Evolutionary conservation across 169 alveolate species (phyloP), one percentile per base, ranked within the genome.

Genomic region (Plasmodium vivax): DNA sequence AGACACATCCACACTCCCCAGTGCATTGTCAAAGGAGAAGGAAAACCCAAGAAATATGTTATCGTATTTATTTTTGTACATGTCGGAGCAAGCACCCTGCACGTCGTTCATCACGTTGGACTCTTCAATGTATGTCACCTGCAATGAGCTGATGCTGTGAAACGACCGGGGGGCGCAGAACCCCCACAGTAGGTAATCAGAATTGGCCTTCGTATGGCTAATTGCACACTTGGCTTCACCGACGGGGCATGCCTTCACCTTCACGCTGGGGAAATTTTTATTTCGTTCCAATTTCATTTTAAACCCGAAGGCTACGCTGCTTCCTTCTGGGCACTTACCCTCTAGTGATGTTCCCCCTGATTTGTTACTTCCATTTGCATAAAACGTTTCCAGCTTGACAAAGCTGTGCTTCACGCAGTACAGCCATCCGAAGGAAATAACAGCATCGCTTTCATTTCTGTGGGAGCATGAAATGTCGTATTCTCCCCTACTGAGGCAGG

Each of bases 151-250:
- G 16, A 56, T 75, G n/a, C 87, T 75, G 27, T 41, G 93, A 87
- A 75, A 87, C 4, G 85, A 87, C 32, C 10, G 43, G 9, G 93
- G 93, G 10, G 81, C 81, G 68, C 93, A 87, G 41, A 87, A 87
- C 23, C 93, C 93, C 93, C 93, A 87, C 32, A 87, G 43, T 74
- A 87, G 68, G 68, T 87, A 87, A 27, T 87, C 93, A 0, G 93
- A 75, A 87, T 87, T 51, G 30, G 62, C 58, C 71, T 87, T 77
- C 30, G 27, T 38, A 34, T 87, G 19, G 12, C 47, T 36, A 51
- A 87, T 77, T 51, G 16, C 62, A 87, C 93, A 87, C 7, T 87
- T 75, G 62, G 32, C n/a, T 54, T 87, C 71, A n/a, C 93, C 93
- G 16, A 77, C 54, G 43, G 79, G 36, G 30, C 93, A 87, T 5